A percentile compares a stretch with the other conserved stretches of the same genome.
These are phyloP conservation scores for Rhizophagus sp. DNA, from an alignment of 192 early-diverging fungal genomes.

Conservation along the genomic window DNA sequence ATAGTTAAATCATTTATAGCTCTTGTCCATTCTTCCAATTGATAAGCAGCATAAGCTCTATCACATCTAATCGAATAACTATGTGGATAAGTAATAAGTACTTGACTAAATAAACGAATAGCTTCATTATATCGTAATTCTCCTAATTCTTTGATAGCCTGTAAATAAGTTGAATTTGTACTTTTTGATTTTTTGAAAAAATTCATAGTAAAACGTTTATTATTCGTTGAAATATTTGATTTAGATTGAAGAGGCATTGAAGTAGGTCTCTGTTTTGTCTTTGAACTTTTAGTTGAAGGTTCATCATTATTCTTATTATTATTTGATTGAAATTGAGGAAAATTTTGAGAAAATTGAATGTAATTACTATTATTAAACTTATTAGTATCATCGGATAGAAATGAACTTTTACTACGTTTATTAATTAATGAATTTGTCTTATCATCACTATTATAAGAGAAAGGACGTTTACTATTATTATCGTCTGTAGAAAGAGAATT, in stretches of 20 bases:
- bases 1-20: conserved; percentile 17
- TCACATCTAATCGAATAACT: conserved; percentile 25
- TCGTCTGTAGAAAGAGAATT: no score
- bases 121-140: conserved; percentile 12
- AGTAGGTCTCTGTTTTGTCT: neutral
- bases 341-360: no score
- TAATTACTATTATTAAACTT: no score
- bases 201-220: neutral
- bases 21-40: neutral
- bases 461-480: no score
- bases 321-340: no score
- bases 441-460: no score
- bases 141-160: neutral
- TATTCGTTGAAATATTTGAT: neutral
- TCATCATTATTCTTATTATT: no score
- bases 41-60: conserved; percentile 14
- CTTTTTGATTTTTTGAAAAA: neutral
- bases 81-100: conserved; percentile 12
- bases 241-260: neutral
- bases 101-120: neutral
- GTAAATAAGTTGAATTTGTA: neutral
- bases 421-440: no score
- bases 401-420: no score
- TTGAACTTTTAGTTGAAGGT: neutral
- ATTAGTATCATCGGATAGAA: neutral